Percentiles rank a stretch among this genome's conserved stretches.
Conservation (phyloP, 495 filamentous ascomycete species). For the Delitschia confertaspora region DNA sequence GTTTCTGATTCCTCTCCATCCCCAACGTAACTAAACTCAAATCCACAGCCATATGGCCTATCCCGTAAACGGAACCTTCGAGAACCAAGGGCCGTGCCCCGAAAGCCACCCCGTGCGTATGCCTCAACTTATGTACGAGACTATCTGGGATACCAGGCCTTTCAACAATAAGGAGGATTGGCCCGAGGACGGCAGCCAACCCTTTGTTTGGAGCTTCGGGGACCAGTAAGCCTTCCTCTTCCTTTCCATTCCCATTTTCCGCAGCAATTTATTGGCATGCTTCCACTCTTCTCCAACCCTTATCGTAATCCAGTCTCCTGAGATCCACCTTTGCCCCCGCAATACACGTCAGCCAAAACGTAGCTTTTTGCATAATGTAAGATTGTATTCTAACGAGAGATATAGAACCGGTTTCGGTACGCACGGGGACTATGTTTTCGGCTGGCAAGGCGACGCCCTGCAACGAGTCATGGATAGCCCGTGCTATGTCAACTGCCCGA, state of each 20-base stretch:
- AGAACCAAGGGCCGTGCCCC: slow-evolving; percentile 20
- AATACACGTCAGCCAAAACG: too few species aligned
- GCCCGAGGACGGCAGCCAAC: slow-evolving; percentile 21
- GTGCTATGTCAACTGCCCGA: slow-evolving; percentile 40
- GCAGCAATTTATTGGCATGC: too few species aligned
- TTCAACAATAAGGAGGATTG: slow-evolving; percentile 16
- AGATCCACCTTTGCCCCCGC: too few species aligned
- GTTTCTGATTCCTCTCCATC: not conserved
- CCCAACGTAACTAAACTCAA: not conserved
- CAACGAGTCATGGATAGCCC: slow-evolving; percentile 37
- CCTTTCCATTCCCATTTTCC: not conserved
- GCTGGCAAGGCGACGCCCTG: slow-evolving; percentile 22
- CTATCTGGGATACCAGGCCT: slow-evolving; percentile 14
- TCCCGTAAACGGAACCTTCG: slow-evolving; percentile 15
- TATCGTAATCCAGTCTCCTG: too few species aligned
- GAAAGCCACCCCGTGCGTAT: slow-evolving; percentile 18
- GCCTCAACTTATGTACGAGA: slow-evolving; percentile 21
- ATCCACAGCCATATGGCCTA: not conserved
- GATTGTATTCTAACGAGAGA: too few species aligned
- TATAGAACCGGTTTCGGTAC: slow-evolving; percentile 17
- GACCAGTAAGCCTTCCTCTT: slow-evolving; percentile 4
- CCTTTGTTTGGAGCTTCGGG: slow-evolving; percentile 20
- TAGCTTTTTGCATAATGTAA: too few species aligned
- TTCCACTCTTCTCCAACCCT: too few species aligned
- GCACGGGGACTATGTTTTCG: slow-evolving; percentile 40